phyloP scores from a whole-genome alignment of 495 filamentous ascomycete species.

The Daldinia vernicosa region DNA sequence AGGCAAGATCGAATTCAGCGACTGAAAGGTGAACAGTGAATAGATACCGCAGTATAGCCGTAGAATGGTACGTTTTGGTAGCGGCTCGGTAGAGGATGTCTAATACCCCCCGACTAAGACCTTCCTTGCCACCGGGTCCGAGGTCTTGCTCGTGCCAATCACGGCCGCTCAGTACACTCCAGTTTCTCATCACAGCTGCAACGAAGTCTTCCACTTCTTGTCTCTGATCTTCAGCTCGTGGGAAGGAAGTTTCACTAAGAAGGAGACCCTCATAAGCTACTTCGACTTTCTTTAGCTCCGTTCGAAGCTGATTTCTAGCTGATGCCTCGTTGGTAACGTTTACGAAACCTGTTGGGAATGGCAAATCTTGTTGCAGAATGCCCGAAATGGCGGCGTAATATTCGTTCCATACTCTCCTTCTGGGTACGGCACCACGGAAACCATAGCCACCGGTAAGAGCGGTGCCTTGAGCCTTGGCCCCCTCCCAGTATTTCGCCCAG shows the following conservation, averaged over 20 bases:
- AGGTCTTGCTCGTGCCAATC: constrained; percentile 81
- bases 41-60: constrained; percentile 81
- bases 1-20: constrained; percentile 87
- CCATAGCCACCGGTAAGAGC: constrained; percentile 56
- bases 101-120: constrained; percentile 73
- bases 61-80: constrained; percentile 93
- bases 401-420: constrained; percentile 75
- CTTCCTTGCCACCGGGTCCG: constrained; percentile 78
- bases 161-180: constrained; percentile 78
- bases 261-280: constrained; percentile 75
- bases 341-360: constrained; percentile 57
- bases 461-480: constrained; percentile 46
- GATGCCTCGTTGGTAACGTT: constrained; percentile 55
- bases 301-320: constrained; percentile 69
- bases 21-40: constrained; percentile 87
- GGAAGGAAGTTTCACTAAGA: constrained; percentile 79
- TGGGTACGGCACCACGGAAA: constrained; percentile 57
- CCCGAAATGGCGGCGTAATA: constrained; percentile 80
- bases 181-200: constrained; percentile 81
- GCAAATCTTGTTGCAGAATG: constrained; percentile 64
- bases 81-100: constrained; percentile 89
- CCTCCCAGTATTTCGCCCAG: constrained; percentile 69
- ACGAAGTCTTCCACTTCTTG: constrained; percentile 82
- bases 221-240: constrained; percentile 78
- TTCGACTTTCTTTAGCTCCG: constrained; percentile 79